A percentile compares a stretch with the other conserved stretches of the same genome.
These are phyloP conservation scores for Rhodotorula sp. DNA, from an alignment of 1,284 basidiomycete genomes.

Conservation along the genomic window DNA sequence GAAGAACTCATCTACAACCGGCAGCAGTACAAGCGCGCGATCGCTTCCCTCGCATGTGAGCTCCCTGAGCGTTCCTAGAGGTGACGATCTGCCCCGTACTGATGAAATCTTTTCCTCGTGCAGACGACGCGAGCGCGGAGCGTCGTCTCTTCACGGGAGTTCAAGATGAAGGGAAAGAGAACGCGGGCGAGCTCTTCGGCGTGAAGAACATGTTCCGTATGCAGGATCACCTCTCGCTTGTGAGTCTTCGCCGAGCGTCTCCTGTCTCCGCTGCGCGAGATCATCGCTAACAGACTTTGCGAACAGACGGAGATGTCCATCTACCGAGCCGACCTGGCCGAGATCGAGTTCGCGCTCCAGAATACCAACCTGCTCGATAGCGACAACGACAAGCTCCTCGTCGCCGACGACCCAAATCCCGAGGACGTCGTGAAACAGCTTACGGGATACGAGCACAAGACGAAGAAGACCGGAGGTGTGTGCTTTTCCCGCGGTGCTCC, in stretches of 20 bases:
- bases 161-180: conserved; percentile 34
- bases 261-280: neutral
- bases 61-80: neutral
- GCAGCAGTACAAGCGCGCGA: conserved; percentile 33
- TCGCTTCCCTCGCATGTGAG: conserved; percentile 6
- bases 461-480: conserved; percentile 5
- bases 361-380: conserved; percentile 8
- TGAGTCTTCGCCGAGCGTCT: neutral
- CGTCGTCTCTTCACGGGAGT: conserved; percentile 40
- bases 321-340: conserved; percentile 18
- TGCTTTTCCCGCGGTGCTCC: neutral
- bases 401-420: conserved; percentile 10
- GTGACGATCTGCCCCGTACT: neutral
- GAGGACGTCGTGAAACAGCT: conserved; percentile 20
- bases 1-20: conserved; percentile 45
- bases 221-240: conserved; percentile 21
- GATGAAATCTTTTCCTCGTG: neutral
- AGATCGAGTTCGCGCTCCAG: conserved; percentile 13
- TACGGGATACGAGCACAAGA: conserved; percentile 14
- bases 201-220: conserved; percentile 38
- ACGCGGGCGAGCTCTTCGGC: conserved; percentile 35
- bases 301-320: conserved; percentile 27
- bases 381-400: neutral
- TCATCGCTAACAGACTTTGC: neutral
- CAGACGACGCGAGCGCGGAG: conserved; percentile 38